Evolutionary conservation across 768 basidiomycete species (phyloP).

Genomic region (Glaciozyma martinii): DNA sequence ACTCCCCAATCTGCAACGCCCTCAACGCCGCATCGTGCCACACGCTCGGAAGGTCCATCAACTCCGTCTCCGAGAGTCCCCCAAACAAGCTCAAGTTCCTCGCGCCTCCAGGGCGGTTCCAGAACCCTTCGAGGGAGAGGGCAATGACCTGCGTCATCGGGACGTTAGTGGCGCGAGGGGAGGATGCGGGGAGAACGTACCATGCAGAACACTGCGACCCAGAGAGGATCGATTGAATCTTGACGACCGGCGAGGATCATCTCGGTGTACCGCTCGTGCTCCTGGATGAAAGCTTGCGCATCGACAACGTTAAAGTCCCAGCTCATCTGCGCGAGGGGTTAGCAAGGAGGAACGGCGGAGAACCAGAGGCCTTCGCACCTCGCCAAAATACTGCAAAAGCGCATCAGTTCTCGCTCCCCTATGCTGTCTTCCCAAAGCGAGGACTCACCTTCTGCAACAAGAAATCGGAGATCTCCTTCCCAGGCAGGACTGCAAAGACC

Average conservation of each 20-base stretch:
- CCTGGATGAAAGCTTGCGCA: constrained; percentile 15
- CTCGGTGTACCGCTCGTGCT: constrained; percentile 22
- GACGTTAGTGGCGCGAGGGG: too few species aligned
- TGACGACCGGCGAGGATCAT: constrained; percentile 13
- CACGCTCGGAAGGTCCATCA: constrained; percentile 24
- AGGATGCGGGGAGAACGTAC: background rate
- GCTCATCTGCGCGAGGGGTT: constrained; percentile 15
- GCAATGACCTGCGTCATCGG: constrained; percentile 19
- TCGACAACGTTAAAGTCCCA: constrained; percentile 26
- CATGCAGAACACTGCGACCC: constrained; percentile 28
- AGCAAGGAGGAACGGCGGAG: background rate
- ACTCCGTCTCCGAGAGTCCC: constrained; percentile 18
- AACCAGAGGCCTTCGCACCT: background rate
- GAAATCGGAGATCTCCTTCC: constrained; percentile 13
- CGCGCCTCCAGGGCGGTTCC: constrained; percentile 13
- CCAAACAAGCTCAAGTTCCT: constrained; percentile 23
- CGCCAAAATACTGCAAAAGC: constrained; percentile 8
- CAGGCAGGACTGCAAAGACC: constrained; percentile 26
- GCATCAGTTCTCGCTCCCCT: background rate
- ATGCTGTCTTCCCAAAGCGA: background rate
- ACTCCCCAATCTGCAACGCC: constrained; percentile 28
- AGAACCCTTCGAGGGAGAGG: constrained; percentile 31
- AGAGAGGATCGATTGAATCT: constrained; percentile 26
- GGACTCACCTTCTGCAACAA: constrained; percentile 8
- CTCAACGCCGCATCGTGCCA: constrained; percentile 31